Conservation (phyloP, 768 basidiomycete species). For the Boletus subparvulus region DNA sequence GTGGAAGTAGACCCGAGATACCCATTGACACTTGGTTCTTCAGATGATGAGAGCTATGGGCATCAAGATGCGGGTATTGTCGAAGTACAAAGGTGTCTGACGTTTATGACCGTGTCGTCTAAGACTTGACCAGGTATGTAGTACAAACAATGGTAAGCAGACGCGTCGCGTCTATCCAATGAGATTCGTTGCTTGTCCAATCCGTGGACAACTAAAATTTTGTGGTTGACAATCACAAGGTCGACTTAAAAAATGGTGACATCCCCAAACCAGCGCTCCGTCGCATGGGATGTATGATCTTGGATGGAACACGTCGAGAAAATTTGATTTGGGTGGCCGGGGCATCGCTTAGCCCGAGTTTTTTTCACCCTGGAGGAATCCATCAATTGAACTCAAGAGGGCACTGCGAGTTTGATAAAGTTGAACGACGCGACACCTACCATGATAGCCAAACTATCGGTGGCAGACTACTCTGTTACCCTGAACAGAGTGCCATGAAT, state of each 20-base stretch:
- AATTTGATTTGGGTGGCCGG: not conserved
- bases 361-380: not conserved
- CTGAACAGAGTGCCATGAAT: not conserved
- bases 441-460: not conserved
- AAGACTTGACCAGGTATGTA: not conserved
- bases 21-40: conserved; percentile 60
- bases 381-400: not conserved
- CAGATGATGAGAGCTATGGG: not conserved
- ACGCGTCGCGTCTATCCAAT: conserved; percentile 33
- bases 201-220: too few species aligned
- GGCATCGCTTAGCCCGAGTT: not conserved
- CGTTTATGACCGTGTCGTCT: not conserved
- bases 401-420: not conserved
- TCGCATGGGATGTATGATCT: not conserved
- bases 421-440: not conserved
- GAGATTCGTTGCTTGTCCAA: not conserved
- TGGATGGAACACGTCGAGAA: not conserved
- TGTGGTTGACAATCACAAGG: not conserved
- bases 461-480: not conserved
- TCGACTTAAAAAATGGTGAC: not conserved
- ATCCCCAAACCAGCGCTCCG: not conserved
- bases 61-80: conserved; percentile 6
- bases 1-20: conserved; percentile 84
- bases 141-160: conserved; percentile 30
- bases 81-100: conserved; percentile 1